A percentile compares a stretch with the other conserved stretches of the same genome.
Conservation (phyloP, 1,284 basidiomycete genomes). For the Ganoderma leucocontextum region DNA sequence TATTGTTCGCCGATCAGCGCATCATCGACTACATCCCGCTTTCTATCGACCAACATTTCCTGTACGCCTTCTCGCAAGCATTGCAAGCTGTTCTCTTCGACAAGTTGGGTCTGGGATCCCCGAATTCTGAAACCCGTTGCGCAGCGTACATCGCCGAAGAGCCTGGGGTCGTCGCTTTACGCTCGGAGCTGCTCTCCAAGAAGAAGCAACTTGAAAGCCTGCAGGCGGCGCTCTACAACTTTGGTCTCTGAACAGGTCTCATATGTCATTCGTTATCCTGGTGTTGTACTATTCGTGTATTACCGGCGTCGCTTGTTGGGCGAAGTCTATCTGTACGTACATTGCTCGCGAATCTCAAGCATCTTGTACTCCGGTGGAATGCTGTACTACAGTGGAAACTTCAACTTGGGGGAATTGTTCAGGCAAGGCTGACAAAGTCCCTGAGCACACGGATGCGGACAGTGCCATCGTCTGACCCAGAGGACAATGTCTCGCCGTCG, state of each 20-base stretch:
- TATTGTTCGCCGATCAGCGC: slow-evolving; percentile 41
- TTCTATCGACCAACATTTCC: slow-evolving; percentile 53
- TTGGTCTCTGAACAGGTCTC: slow-evolving; percentile 32
- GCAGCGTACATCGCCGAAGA: slow-evolving; percentile 53
- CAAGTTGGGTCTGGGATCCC: slow-evolving; percentile 49
- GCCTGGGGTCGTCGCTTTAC: slow-evolving; percentile 44
- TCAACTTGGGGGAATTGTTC: background rate
- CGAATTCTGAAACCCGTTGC: slow-evolving; percentile 47
- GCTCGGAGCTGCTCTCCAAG: slow-evolving; percentile 46
- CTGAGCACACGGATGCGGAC: slow-evolving; percentile 28
- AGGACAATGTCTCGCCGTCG: slow-evolving; percentile 29
- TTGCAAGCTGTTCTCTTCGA: slow-evolving; percentile 49
- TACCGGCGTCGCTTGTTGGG: no score
- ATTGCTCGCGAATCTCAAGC: background rate
- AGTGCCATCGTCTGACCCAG: slow-evolving; percentile 29
- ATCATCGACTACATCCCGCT: slow-evolving; percentile 57
- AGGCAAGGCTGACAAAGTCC: background rate
- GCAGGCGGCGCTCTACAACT: slow-evolving; percentile 43
- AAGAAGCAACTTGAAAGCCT: slow-evolving; percentile 45
- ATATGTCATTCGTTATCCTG: background rate
- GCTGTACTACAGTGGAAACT: no score
- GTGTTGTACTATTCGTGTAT: background rate
- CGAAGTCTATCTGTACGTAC: background rate
- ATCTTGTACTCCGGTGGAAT: no score
- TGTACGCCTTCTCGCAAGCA: slow-evolving; percentile 46